phyloP scores from a whole-genome alignment of 495 filamentous ascomycete genomes.

The Daldinia concentrica region DNA sequence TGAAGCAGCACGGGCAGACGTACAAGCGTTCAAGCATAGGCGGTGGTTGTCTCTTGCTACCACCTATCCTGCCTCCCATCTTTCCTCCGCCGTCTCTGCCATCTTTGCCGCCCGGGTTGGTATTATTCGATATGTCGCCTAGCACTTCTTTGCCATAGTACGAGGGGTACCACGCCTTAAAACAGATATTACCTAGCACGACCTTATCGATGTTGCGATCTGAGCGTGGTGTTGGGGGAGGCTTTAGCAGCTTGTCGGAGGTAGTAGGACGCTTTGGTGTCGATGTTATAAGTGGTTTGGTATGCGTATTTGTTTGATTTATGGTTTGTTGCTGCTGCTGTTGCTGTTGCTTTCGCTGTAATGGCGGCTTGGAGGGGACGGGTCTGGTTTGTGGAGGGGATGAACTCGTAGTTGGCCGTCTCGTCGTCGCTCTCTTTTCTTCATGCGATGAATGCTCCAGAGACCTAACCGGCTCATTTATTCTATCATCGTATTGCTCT shows the following conservation, averaged over 20 bases:
- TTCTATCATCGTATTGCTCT: neutral
- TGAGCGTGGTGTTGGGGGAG: conserved; percentile 41
- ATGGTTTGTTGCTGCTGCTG: conserved; percentile 29
- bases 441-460: neutral
- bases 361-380: conserved; percentile 33
- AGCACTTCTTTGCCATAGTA: conserved; percentile 83
- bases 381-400: conserved; percentile 24
- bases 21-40: conserved; percentile 71
- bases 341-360: conserved; percentile 9
- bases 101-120: conserved; percentile 37
- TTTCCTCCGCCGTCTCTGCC: conserved; percentile 37
- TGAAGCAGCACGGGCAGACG: conserved; percentile 93
- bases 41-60: conserved; percentile 49
- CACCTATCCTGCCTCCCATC: conserved; percentile 39
- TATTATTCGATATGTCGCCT: conserved; percentile 52
- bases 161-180: conserved; percentile 79
- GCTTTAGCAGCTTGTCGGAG: conserved; percentile 31
- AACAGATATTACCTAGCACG: conserved; percentile 75
- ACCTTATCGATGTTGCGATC: conserved; percentile 78
- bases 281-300: neutral
- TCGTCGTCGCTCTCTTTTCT: neutral
- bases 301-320: conserved; percentile 14
- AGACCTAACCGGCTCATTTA: neutral
- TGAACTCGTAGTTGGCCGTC: neutral
- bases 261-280: conserved; percentile 38